phyloP scores from a whole-genome alignment of 768 basidiomycete genomes.

The Tricholoma hemisulphureum region DNA sequence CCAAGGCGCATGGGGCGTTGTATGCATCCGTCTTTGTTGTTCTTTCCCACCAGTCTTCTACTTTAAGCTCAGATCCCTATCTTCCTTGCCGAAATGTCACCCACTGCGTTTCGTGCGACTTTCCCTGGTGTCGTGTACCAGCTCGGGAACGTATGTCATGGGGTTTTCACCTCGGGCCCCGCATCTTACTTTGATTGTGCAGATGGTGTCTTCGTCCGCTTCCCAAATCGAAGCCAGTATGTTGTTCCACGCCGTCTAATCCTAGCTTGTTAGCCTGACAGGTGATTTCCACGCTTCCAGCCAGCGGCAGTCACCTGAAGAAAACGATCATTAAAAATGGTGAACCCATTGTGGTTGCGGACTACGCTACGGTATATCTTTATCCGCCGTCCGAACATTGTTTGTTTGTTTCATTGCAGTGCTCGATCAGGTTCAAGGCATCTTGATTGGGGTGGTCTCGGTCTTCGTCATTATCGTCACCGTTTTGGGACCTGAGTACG shows the following conservation, averaged over 20 bases:
- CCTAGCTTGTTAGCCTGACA: not conserved
- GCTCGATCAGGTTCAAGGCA: slow-evolving; percentile 63
- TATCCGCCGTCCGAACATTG: not conserved
- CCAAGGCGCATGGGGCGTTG: slow-evolving; percentile 89
- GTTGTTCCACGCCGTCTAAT: slow-evolving; percentile 17
- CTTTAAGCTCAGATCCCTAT: slow-evolving; percentile 60
- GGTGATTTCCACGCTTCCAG: slow-evolving; percentile 27
- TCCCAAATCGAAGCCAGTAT: slow-evolving; percentile 77
- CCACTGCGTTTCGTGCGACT: slow-evolving; percentile 83
- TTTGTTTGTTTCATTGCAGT: slow-evolving; percentile 11
- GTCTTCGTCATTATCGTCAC: slow-evolving; percentile 75
- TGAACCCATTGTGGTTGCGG: slow-evolving; percentile 42
- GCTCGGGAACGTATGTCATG: slow-evolving; percentile 51
- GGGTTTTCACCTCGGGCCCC: slow-evolving; percentile 32
- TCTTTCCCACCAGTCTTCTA: not conserved
- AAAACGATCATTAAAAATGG: slow-evolving; percentile 51
- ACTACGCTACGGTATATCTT: slow-evolving; percentile 54
- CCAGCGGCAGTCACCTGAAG: slow-evolving; percentile 58
- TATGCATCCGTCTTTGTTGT: slow-evolving; percentile 50
- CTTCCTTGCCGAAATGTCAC: slow-evolving; percentile 78
- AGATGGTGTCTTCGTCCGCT: slow-evolving; percentile 69
- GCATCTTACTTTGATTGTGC: slow-evolving; percentile 32
- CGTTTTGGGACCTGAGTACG: slow-evolving; percentile 74
- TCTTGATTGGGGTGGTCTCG: slow-evolving; percentile 81
- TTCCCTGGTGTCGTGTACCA: slow-evolving; percentile 87